phyloP scores from a whole-genome alignment of 2,329 filamentous ascomycete species.

The Fusarium udum region DNA sequence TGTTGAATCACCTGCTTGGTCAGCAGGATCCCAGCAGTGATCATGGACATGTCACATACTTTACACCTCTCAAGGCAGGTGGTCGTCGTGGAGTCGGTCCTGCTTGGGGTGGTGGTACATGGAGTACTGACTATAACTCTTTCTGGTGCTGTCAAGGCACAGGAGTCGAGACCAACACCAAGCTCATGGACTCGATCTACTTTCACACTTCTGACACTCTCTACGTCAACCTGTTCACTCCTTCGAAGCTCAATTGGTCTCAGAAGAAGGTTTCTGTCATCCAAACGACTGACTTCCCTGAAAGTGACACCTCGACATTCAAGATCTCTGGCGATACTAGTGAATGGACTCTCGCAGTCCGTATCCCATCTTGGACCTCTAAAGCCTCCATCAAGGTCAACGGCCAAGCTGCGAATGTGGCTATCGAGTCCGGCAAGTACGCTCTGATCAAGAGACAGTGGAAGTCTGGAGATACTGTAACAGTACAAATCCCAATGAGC shows the following conservation, averaged over 20 bases:
- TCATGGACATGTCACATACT: slow-evolving; percentile 64
- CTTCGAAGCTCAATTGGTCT: slow-evolving; percentile 57
- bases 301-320: slow-evolving; percentile 52
- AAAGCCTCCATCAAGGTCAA: slow-evolving; percentile 55
- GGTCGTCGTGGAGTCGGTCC: slow-evolving; percentile 59
- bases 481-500: slow-evolving; percentile 56
- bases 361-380: slow-evolving; percentile 58
- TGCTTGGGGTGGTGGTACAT: slow-evolving; percentile 63
- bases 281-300: slow-evolving; percentile 56
- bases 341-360: slow-evolving; percentile 51
- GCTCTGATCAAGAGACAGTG: slow-evolving; percentile 53
- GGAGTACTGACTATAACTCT: slow-evolving; percentile 62
- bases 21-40: slow-evolving; percentile 54
- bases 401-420: slow-evolving; percentile 44
- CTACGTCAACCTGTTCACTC: slow-evolving; percentile 61
- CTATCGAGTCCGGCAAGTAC: slow-evolving; percentile 51
- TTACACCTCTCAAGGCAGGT: slow-evolving; percentile 60
- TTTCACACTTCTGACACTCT: slow-evolving; percentile 54
- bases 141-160: slow-evolving; percentile 66
- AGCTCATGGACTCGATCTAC: slow-evolving; percentile 63
- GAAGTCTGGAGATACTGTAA: slow-evolving; percentile 54
- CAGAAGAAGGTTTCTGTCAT: slow-evolving; percentile 52
- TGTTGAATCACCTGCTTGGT: slow-evolving; percentile 62
- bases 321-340: slow-evolving; percentile 49
- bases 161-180: slow-evolving; percentile 62